A percentile compares a stretch with the other conserved stretches of the same genome.
phyloP scores from a whole-genome alignment of 2,329 filamentous ascomycete species.

The Diaporthe citriasiana region DNA sequence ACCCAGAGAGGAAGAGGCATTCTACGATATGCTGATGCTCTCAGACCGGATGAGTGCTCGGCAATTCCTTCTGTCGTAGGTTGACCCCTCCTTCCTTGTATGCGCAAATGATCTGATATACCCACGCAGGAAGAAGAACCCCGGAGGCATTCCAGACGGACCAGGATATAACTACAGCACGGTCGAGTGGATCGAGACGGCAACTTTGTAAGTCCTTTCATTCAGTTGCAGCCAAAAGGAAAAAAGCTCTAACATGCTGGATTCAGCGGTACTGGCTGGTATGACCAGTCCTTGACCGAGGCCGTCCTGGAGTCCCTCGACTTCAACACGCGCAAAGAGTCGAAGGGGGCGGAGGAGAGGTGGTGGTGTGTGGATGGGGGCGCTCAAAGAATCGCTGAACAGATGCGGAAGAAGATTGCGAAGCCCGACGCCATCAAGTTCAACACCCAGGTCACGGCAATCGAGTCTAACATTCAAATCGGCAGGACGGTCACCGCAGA shows the following conservation, averaged over 20 bases:
- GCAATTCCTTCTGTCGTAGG: neutral
- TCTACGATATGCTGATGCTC: neutral
- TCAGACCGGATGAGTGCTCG: conserved; percentile 6
- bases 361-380: neutral
- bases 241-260: neutral
- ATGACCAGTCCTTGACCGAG: conserved; percentile 1
- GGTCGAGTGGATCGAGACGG: neutral
- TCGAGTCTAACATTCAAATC: neutral
- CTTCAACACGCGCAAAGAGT: neutral
- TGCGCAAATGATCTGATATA: neutral
- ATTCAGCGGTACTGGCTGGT: neutral
- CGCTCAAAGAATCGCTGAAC: neutral
- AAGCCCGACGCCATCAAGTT: neutral
- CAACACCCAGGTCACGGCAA: neutral
- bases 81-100: neutral
- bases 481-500: neutral
- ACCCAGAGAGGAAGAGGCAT: neutral
- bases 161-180: neutral
- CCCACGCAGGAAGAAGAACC: neutral
- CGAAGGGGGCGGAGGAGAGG: neutral
- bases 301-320: neutral
- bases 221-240: neutral
- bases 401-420: neutral
- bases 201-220: neutral
- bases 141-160: neutral